phyloP scores from a whole-genome alignment of 192 early-diverging fungal genomes.

The Coemansia sp. region DNA sequence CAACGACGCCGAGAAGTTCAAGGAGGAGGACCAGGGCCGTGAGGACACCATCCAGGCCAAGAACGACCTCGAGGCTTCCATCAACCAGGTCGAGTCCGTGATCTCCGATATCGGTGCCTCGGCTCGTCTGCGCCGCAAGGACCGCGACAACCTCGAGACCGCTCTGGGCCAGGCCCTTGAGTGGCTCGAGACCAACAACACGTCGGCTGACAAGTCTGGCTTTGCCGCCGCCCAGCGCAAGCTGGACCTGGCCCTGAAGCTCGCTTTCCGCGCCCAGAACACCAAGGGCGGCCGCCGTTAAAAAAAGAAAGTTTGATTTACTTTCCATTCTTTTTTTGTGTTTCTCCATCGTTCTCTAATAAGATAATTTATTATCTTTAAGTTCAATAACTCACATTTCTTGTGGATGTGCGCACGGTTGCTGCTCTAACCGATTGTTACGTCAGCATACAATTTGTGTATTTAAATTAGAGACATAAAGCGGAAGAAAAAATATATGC shows the following conservation, averaged over 20 bases:
- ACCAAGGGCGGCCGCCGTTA: slow-evolving; percentile 31
- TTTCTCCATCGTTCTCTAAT: neutral
- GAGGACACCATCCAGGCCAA: slow-evolving; percentile 76
- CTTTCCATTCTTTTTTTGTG: neutral
- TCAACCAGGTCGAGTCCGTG: slow-evolving; percentile 71
- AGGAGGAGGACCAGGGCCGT: slow-evolving; percentile 71
- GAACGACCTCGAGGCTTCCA: slow-evolving; percentile 75
- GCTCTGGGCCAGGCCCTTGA: slow-evolving; percentile 78
- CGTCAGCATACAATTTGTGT: too few relatives aligned
- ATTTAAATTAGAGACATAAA: too few relatives aligned
- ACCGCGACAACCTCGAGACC: slow-evolving; percentile 69
- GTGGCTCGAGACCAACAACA: slow-evolving; percentile 64
- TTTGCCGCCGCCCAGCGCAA: slow-evolving; percentile 67
- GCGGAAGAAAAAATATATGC: neutral
- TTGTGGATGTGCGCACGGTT: too few relatives aligned
- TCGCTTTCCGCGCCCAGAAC: slow-evolving; percentile 56
- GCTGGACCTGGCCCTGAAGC: slow-evolving; percentile 68
- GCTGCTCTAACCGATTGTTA: too few relatives aligned
- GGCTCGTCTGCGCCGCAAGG: slow-evolving; percentile 70
- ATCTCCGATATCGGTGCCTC: slow-evolving; percentile 70
- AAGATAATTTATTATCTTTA: neutral
- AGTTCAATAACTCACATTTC: too few relatives aligned
- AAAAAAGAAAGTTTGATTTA: slow-evolving; percentile 6
- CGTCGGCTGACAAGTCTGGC: slow-evolving; percentile 60
- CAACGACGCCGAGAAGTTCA: slow-evolving; percentile 84